Base-by-base conservation (phyloP, 257 asterid genomes). In the Forsythia suspensa region DNA sequence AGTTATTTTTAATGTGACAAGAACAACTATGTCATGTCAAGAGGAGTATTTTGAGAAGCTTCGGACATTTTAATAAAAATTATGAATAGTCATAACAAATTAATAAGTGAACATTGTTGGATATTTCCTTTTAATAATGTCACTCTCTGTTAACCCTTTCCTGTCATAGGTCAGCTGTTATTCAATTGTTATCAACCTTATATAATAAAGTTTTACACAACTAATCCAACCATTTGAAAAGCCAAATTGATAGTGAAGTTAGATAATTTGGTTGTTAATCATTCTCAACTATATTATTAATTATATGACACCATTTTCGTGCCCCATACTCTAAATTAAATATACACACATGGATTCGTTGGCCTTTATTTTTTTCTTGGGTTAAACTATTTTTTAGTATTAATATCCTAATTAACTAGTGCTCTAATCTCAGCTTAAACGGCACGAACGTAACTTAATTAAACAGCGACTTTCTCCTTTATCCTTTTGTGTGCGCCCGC, bases 401-500 rank as follows among this genome's bases (percentile, higher is more conserved):
- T 76, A 42, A 37, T 43, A 24, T 68, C 21, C 4, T 12, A 70
- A 16, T 6, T 5, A 43, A 59, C 4, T 20, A 8, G 12, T 67
- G 16, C 24, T 37, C 65, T 44, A 65, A 65, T 76, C 84, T 74
- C 75, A 77, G 79, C 84, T 74, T 81, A 74, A 75, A 84, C 84
- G 87, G 83, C 82, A 85, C 87, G 84, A 82, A 83, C 71, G 74
- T 78, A 81, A 34, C 67, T n/a, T 40, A 20, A 16, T n/a, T 40
- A 20, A 16, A 77, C 75, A 75, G 77, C 21, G 72, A 82, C 79
- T 48, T 76, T 61, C 61, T 43, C 61, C 36, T 18, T 34, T 67
- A 24, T 63, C 40, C 38, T 63, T 63, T 63, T 29, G 8, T 61
- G 18, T 7, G 37, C n/a, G 18, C 0, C 3, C 61, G 2, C 2